Conservation (phyloP, 176 grass and related monocot genomes). For the Ensete glaucum region DNA sequence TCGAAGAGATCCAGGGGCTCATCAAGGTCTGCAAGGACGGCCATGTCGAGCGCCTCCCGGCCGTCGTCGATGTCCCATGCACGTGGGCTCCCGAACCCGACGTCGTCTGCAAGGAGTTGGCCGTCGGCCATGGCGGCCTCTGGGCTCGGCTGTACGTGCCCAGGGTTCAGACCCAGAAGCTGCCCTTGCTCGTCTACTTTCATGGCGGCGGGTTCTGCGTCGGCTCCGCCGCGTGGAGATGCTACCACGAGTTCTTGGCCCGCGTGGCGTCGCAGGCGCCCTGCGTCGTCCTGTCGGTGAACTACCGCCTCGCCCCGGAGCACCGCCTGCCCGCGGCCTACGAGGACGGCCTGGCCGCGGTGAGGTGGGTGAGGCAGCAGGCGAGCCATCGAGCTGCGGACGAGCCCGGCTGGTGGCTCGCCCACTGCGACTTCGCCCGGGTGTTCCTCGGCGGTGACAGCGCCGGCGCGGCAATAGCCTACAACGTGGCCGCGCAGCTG, state of each 20-base stretch:
- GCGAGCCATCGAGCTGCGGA: constrained; percentile 14
- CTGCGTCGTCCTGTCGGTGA: constrained; percentile 67
- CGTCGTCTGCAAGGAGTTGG: constrained; percentile 35
- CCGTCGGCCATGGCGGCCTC: constrained; percentile 43
- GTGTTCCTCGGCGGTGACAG: constrained; percentile 77
- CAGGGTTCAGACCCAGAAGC: background rate
- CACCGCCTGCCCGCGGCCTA: constrained; percentile 54
- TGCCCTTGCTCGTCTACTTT: constrained; percentile 75
- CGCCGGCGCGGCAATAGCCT: constrained; percentile 68
- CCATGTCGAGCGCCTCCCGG: constrained; percentile 62
- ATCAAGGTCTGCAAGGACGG: constrained; percentile 67
- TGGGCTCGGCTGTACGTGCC: constrained; percentile 68
- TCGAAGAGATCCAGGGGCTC: constrained; percentile 77
- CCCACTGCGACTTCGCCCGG: constrained; percentile 51
- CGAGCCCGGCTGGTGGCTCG: constrained; percentile 40
- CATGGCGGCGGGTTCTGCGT: constrained; percentile 90
- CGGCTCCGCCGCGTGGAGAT: constrained; percentile 74
- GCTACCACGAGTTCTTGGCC: constrained; percentile 82
- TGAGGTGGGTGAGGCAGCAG: constrained; percentile 71
- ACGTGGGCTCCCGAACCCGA: constrained; percentile 35
- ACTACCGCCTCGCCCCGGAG: constrained; percentile 86
- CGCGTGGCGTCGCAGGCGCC: constrained; percentile 32
- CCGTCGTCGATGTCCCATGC: constrained; percentile 49
- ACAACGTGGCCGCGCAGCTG: constrained; percentile 46
- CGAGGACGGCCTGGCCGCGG: constrained; percentile 56